Evolutionary conservation across 2,329 filamentous ascomycete species (phyloP), one percentile per base, ranked within the genome.

Genomic region (Polychaeton citri): DNA sequence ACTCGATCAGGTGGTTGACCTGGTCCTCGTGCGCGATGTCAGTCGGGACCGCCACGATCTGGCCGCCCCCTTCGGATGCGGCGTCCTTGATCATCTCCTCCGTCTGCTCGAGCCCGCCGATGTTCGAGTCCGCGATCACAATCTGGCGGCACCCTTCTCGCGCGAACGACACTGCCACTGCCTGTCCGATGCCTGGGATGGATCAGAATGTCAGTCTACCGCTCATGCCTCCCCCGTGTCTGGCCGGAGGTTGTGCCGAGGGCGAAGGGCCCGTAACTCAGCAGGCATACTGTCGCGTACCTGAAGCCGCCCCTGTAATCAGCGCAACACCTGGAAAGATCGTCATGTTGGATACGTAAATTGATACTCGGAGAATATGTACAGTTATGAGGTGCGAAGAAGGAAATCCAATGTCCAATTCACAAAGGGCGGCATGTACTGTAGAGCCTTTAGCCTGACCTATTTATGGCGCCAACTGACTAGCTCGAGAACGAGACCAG

Each of bases 151-250:
- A 68, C 32, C 64, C 64, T 47, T 66, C 63, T 6, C 43, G 47
- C 2, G 59, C 62, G 42, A 69, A 67, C 1, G 64, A 60, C 12
- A 62, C 42, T 13, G 65, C 62, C 12, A 57, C 58, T 30, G 60
- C 59, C 26, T 59, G 55, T 8, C 63, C 63, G 37, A 66, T 66
- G 12, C 62, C 63, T 64, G 17, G 10, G 30, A 10, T 1, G 34
- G 13, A 33, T 20, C 35, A n/a, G n/a, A n/a, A n/a, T 28, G 24
- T 28, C 15, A 28, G 24, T 15, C 24, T 4, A 7, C 7, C 24
- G 24, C 15, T 7, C 24, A 28, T 28, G n/a, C n/a, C 12, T 28
- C 24, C 12, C 7, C 24, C 24, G 24, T n/a, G n/a, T n/a, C n/a
- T 28, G 12, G 12, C 7, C 7, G 3, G 24, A 4, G 3, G 24